A percentile compares a stretch with the other conserved stretches of the same genome.
Conservation (phyloP, 2,329 filamentous ascomycete species). For the Diaporthe helianthi region DNA sequence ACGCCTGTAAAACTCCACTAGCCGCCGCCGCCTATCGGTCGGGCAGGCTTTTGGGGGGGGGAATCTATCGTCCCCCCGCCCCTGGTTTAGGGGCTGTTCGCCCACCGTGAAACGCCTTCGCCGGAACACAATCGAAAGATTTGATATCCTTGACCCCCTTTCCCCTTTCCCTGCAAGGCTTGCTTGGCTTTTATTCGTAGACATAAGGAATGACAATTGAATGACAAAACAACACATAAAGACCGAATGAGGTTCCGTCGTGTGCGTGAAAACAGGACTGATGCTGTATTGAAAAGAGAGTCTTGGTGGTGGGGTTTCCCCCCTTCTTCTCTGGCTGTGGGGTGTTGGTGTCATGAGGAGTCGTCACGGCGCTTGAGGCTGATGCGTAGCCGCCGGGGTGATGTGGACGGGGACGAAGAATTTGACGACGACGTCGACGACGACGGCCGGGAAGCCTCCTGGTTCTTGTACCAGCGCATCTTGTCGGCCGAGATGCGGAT, state of each 20-base stretch:
- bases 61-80: not conserved
- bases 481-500: conserved; percentile 26
- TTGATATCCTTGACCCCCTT: not conserved
- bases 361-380: conserved; percentile 22
- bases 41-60: not conserved
- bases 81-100: not conserved
- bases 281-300: not conserved
- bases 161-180: not conserved
- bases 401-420: not conserved
- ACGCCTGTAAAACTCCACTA: conserved; percentile 1
- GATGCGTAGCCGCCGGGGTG: conserved; percentile 12
- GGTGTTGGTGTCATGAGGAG: conserved; percentile 12
- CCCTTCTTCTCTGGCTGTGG: not conserved
- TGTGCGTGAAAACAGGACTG: not conserved
- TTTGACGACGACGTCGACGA: not conserved
- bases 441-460: not conserved
- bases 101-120: conserved; percentile 15
- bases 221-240: not conserved
- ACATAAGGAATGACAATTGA: not conserved
- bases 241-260: not conserved
- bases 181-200: not conserved
- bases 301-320: too few species aligned
- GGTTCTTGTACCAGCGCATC: conserved; percentile 29
- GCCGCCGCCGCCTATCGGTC: not conserved
- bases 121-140: not conserved